These are phyloP conservation scores for Tricholoma saponaceum DNA, from an alignment of 768 basidiomycete species.

Conservation along the genomic window DNA sequence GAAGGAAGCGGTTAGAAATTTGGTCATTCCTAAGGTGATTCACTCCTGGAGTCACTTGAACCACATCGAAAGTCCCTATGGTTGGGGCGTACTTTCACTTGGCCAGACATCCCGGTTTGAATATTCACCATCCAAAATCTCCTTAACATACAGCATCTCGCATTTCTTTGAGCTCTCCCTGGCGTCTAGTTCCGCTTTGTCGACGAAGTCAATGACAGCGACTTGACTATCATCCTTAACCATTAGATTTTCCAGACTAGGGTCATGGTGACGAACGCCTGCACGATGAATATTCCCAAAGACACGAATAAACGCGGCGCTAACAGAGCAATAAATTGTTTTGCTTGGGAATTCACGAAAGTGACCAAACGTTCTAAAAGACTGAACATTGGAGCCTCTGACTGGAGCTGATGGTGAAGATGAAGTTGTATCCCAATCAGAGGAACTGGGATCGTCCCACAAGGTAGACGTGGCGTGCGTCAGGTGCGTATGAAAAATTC, in stretches of 20 bases:
- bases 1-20: too few relatives aligned
- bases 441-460: too few relatives aligned
- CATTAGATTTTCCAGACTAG: not conserved
- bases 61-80: too few relatives aligned
- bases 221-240: not conserved
- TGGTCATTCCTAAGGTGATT: too few relatives aligned
- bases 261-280: not conserved
- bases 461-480: too few relatives aligned
- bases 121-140: not conserved
- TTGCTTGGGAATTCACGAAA: too few relatives aligned
- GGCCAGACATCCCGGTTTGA: not conserved
- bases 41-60: too few relatives aligned
- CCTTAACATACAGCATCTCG: not conserved
- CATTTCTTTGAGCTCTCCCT: conserved; percentile 3
- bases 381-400: not conserved
- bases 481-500: too few relatives aligned
- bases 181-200: not conserved
- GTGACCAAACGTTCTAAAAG: not conserved
- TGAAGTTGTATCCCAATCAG: too few relatives aligned
- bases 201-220: conserved; percentile 5
- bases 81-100: not conserved
- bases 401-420: too few relatives aligned
- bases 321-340: not conserved
- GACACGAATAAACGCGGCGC: not conserved
- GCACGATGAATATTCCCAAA: not conserved